Conservation (phyloP, 257 asterid species). For the Plantago major region DNA sequence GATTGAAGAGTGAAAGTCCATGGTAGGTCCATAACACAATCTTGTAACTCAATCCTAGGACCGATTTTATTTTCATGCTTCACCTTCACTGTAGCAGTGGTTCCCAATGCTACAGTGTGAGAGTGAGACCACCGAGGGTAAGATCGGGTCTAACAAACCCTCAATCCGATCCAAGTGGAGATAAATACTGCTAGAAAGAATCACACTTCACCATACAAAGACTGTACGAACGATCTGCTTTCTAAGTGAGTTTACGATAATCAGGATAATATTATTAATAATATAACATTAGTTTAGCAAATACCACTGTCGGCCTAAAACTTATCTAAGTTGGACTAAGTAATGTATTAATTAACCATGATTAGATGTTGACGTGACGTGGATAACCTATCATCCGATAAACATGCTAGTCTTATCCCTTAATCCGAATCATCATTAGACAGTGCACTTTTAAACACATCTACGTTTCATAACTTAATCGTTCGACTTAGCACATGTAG, state of each 20-base stretch:
- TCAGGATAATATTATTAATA: too few species aligned
- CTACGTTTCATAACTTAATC: too few species aligned
- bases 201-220: not conserved
- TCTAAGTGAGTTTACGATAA: too few species aligned
- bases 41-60: conserved; percentile 28
- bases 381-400: conserved; percentile 18
- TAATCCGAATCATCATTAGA: not conserved
- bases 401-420: conserved; percentile 26
- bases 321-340: conserved; percentile 16
- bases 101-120: too few species aligned
- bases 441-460: too few species aligned
- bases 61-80: too few species aligned
- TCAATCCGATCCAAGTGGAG: conserved; percentile 25
- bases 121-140: too few species aligned
- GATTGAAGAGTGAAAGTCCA: not conserved
- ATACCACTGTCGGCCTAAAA: not conserved
- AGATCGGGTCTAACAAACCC: too few species aligned
- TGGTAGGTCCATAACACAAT: not conserved
- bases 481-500: too few species aligned
- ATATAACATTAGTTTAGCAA: not conserved
- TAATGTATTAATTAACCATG: conserved; percentile 15
- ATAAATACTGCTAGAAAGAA: conserved; percentile 12
- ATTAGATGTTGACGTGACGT: conserved; percentile 20
- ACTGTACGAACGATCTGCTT: conserved; percentile 11
- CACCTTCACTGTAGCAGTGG: too few species aligned